phyloP scores from a whole-genome alignment of 2,329 filamentous ascomycete species.

The Claviceps purpurea region DNA sequence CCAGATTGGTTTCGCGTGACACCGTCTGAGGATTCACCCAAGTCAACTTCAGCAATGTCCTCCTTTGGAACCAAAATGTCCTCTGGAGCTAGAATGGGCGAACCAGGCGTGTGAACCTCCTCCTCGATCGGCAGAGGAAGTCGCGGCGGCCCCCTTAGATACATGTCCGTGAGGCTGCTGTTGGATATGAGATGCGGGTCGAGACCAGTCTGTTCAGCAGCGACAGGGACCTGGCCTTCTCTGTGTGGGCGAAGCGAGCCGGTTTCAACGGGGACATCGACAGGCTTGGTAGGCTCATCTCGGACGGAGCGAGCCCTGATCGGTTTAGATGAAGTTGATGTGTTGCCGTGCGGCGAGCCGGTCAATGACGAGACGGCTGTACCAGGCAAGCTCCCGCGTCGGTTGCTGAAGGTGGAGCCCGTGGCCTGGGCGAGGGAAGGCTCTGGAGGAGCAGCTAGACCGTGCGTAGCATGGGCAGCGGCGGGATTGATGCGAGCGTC shows the following conservation, averaged over 20 bases:
- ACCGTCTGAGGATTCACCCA: constrained; percentile 34
- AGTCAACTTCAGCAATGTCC: constrained; percentile 34
- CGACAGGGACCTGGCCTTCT: constrained; percentile 17
- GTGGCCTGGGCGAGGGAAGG: constrained; percentile 47
- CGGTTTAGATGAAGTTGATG: constrained; percentile 16
- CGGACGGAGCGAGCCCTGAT: constrained; percentile 14
- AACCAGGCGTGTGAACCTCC: constrained; percentile 78
- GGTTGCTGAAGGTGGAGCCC: constrained; percentile 38
- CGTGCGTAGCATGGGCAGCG: constrained; percentile 39
- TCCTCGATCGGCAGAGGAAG: constrained; percentile 89
- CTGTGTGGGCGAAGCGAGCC: constrained; percentile 24
- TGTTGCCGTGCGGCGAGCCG: constrained; percentile 30
- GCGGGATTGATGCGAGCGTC: constrained; percentile 36
- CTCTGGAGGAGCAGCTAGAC: constrained; percentile 47
- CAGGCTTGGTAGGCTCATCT: constrained; percentile 37
- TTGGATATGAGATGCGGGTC: constrained; percentile 34
- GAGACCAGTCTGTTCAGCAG: constrained; percentile 18
- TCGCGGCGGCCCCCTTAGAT: constrained; percentile 63
- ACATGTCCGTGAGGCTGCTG: constrained; percentile 50
- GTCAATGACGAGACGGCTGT: constrained; percentile 36
- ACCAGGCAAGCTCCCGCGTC: constrained; percentile 32
- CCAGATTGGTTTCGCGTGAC: constrained; percentile 43
- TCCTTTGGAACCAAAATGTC: neutral
- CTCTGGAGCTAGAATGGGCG: constrained; percentile 67
- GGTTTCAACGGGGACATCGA: constrained; percentile 39